These are phyloP conservation scores for Pyricularia pennisetigena DNA, from an alignment of 2,329 filamentous ascomycete genomes.

Conservation along the genomic window DNA sequence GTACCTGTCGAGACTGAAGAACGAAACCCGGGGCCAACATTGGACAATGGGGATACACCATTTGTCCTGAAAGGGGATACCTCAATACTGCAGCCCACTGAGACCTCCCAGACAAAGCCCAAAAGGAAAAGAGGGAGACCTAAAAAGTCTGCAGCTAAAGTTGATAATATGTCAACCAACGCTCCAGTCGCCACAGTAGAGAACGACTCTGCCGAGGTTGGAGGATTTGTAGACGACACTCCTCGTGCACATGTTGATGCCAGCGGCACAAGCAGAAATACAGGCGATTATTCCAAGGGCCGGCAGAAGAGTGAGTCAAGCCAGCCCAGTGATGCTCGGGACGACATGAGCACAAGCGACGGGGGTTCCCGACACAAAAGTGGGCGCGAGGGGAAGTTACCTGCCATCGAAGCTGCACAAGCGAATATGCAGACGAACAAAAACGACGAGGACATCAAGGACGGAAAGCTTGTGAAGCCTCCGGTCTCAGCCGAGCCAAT, in stretches of 20 bases:
- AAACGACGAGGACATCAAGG: conserved; percentile 6
- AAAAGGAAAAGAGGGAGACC: conserved; percentile 26
- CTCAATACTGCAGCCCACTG: background rate
- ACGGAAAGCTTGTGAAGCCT: background rate
- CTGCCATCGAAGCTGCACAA: background rate
- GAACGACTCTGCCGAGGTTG: background rate
- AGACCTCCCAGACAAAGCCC: background rate
- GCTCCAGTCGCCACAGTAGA: background rate
- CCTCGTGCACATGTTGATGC: background rate
- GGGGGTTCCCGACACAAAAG: background rate
- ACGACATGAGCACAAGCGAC: background rate
- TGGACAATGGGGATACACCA: background rate
- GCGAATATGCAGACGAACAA: background rate
- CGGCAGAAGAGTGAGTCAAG: background rate
- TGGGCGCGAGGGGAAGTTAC: background rate
- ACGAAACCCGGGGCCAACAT: background rate
- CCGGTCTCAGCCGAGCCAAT: conserved; percentile 3
- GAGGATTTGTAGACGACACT: background rate
- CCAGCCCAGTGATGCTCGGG: background rate
- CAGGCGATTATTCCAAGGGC: background rate
- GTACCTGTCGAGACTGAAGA: background rate
- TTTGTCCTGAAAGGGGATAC: background rate
- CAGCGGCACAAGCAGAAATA: background rate
- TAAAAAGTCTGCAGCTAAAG: conserved; percentile 22
- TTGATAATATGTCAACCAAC: background rate